Percentiles rank a stretch among this genome's conserved stretches.
Evolutionary conservation across 768 basidiomycete species (phyloP).

Genomic region (Gymnopilus junonius): DNA sequence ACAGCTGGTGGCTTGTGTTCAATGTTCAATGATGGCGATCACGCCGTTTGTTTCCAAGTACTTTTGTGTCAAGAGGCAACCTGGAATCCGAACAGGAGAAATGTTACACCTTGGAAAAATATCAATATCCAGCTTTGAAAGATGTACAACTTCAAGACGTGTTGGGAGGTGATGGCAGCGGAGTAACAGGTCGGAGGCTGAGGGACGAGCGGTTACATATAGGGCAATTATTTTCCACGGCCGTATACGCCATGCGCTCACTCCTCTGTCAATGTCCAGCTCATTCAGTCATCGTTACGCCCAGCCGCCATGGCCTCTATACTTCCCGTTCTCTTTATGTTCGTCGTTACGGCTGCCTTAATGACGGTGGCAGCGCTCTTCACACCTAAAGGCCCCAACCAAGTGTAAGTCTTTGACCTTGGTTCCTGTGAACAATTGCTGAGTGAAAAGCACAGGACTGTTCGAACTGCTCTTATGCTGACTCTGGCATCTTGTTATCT

Average conservation of each 20-base stretch:
- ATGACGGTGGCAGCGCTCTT: conserved; percentile 69
- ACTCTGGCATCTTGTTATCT: conserved; percentile 86
- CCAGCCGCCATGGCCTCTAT: conserved; percentile 66
- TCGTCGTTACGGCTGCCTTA: conserved; percentile 66
- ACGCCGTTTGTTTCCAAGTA: not conserved
- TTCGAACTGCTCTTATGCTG: conserved; percentile 81
- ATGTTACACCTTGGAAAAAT: not conserved
- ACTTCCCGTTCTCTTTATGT: conserved; percentile 69
- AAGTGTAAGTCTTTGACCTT: conserved; percentile 67
- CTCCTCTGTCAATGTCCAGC: not conserved
- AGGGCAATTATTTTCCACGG: not conserved
- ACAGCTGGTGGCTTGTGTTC: too few relatives aligned
- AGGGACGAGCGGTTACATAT: not conserved
- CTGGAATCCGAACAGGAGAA: not conserved
- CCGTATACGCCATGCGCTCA: not conserved
- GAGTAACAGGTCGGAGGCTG: not conserved
- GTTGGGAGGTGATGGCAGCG: too few relatives aligned
- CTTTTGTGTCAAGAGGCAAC: not conserved
- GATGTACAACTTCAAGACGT: not conserved
- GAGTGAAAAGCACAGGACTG: conserved; percentile 54
- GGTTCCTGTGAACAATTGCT: not conserved
- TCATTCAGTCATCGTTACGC: conserved; percentile 1
- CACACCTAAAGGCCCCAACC: conserved; percentile 85
- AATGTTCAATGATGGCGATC: not conserved
- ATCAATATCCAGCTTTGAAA: not conserved